These are phyloP conservation scores for Artomyces pyxidatus DNA, from an alignment of 768 basidiomycete genomes.

Conservation along the genomic window DNA sequence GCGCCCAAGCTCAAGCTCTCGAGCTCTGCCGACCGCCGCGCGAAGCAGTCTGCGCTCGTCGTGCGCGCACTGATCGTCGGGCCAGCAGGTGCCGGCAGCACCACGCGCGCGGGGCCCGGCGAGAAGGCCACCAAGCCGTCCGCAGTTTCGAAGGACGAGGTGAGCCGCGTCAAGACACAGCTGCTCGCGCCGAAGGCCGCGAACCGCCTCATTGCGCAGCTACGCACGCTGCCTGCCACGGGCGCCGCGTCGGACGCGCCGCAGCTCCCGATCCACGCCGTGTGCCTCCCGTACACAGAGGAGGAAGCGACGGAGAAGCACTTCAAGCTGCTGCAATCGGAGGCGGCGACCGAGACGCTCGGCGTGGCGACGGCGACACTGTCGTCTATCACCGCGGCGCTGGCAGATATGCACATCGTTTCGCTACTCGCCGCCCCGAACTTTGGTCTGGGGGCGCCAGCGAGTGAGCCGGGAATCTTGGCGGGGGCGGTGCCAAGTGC, in stretches of 20 bases:
- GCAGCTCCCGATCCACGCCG: slow-evolving; percentile 65
- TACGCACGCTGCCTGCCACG: slow-evolving; percentile 50
- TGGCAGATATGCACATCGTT: slow-evolving; percentile 56
- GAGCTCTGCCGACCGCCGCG: slow-evolving; percentile 49
- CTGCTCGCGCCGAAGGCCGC: slow-evolving; percentile 61
- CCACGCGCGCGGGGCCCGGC: slow-evolving; percentile 14
- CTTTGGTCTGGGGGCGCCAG: slow-evolving; percentile 69
- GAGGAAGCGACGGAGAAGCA: slow-evolving; percentile 52
- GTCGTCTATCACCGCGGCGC: slow-evolving; percentile 37
- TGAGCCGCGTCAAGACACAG: slow-evolving; percentile 60
- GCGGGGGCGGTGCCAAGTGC: slow-evolving; percentile 73
- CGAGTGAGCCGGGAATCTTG: slow-evolving; percentile 55
- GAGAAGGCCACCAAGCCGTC: slow-evolving; percentile 24
- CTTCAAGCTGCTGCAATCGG: slow-evolving; percentile 38
- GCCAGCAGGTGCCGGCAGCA: slow-evolving; percentile 4
- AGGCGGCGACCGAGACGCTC: slow-evolving; percentile 4
- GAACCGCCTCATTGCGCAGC: slow-evolving; percentile 62
- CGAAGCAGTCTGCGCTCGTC: slow-evolving; percentile 53
- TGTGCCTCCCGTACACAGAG: slow-evolving; percentile 61
- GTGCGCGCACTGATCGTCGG: slow-evolving; percentile 68
- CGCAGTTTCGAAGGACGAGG: slow-evolving; percentile 39
- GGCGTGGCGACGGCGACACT: slow-evolving; percentile 42
- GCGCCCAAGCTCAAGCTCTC: neutral
- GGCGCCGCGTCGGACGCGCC: slow-evolving; percentile 21
- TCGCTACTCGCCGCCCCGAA: slow-evolving; percentile 52